These are phyloP conservation scores for Drosera capensis DNA, from an alignment of 148 eudicot species.

Conservation along the genomic window DNA sequence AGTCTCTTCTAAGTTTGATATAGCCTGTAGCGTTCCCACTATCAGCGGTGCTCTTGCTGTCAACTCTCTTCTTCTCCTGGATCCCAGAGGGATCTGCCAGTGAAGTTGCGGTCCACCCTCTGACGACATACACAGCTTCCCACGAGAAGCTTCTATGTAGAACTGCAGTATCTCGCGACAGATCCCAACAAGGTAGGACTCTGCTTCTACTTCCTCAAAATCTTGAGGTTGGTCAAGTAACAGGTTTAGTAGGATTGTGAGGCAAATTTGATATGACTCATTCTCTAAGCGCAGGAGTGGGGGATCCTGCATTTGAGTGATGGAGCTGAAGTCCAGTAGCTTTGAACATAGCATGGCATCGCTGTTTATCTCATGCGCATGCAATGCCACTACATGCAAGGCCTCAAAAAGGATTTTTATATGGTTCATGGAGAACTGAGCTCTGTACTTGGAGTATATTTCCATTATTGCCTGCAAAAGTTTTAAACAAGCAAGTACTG, in stretches of 20 bases:
- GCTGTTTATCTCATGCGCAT: slow-evolving; percentile 77
- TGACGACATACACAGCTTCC: slow-evolving; percentile 16
- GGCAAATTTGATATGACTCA: slow-evolving; percentile 86
- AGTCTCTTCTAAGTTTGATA: slow-evolving; percentile 47
- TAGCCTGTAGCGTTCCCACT: slow-evolving; percentile 71
- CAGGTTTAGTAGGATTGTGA: slow-evolving; percentile 77
- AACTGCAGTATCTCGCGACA: slow-evolving; percentile 68
- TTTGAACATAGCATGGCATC: slow-evolving; percentile 45
- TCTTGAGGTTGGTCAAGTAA: slow-evolving; percentile 37
- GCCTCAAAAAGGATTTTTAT: slow-evolving; percentile 48
- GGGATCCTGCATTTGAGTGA: slow-evolving; percentile 96
- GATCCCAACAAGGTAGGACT: slow-evolving; percentile 53
- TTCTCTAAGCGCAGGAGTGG: slow-evolving; percentile 91
- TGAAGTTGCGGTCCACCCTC: slow-evolving; percentile 18
- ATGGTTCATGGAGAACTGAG: slow-evolving; percentile 47
- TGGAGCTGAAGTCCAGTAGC: slow-evolving; percentile 56
- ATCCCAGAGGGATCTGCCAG: slow-evolving; percentile 69
- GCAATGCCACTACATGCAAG: slow-evolving; percentile 52
- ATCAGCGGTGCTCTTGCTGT: slow-evolving; percentile 75
- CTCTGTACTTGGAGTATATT: slow-evolving; percentile 58
- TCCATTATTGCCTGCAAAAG: slow-evolving; percentile 71
- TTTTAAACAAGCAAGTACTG: slow-evolving; percentile 1
- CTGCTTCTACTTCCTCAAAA: slow-evolving; percentile 46
- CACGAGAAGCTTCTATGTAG: slow-evolving; percentile 48
- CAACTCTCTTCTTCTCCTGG: slow-evolving; percentile 62